Evolutionary conservation across 805 yeast genomes (phyloP).

Genomic region (Metschnikowia rubicola): DNA sequence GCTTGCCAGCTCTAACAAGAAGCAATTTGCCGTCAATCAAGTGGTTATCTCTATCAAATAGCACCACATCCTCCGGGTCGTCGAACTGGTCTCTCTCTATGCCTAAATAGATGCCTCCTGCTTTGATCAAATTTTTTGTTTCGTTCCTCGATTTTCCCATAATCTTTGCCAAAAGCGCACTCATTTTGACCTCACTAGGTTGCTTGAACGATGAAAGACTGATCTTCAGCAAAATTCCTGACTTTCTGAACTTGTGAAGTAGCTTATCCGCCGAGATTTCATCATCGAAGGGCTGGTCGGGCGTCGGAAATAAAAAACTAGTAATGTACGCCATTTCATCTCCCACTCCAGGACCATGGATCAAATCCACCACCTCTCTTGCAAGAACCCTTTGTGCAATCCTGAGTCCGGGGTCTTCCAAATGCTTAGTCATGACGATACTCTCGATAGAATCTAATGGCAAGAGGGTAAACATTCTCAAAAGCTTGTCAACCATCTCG

Average conservation of each 20-base stretch:
- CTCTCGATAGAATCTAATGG: slow-evolving; percentile 57
- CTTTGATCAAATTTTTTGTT: slow-evolving; percentile 56
- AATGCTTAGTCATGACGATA: slow-evolving; percentile 50
- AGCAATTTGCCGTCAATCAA: slow-evolving; percentile 60
- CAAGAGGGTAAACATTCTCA: slow-evolving; percentile 76
- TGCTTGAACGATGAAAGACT: slow-evolving; percentile 24
- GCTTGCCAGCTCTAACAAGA: slow-evolving; percentile 73
- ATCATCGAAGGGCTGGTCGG: slow-evolving; percentile 47
- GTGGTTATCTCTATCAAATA: slow-evolving; percentile 44
- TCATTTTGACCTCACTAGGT: slow-evolving; percentile 41
- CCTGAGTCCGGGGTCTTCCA: slow-evolving; percentile 56
- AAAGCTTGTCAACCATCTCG: slow-evolving; percentile 62
- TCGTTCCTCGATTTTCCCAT: slow-evolving; percentile 53
- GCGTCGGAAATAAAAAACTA: slow-evolving; percentile 60
- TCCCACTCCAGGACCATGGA: slow-evolving; percentile 82
- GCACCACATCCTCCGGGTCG: slow-evolving; percentile 47
- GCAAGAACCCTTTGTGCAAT: slow-evolving; percentile 78
- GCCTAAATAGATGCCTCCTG: slow-evolving; percentile 76
- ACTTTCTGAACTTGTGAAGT: slow-evolving; percentile 52
- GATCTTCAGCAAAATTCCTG: slow-evolving; percentile 48
- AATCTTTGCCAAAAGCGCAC: slow-evolving; percentile 49
- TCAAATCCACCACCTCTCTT: slow-evolving; percentile 76
- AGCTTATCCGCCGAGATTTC: slow-evolving; percentile 47
- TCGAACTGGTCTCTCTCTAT: slow-evolving; percentile 48
- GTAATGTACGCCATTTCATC: slow-evolving; percentile 64